A percentile compares a stretch with the other conserved stretches of the same genome.
Evolutionary conservation across 495 filamentous ascomycete species (phyloP).

Genomic region (Tuber borchii): DNA sequence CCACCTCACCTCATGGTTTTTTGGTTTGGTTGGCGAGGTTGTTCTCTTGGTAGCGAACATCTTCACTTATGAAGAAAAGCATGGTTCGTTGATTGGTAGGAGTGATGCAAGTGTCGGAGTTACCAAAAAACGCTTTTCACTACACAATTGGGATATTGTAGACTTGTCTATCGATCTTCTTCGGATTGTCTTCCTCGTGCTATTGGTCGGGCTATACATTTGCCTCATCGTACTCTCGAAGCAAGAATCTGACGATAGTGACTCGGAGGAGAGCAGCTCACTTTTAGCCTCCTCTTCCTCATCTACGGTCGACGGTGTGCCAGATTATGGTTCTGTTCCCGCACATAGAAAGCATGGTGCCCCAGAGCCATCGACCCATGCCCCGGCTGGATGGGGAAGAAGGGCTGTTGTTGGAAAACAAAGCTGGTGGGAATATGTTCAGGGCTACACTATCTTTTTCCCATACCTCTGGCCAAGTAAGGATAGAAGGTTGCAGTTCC

Average conservation of each 20-base stretch:
- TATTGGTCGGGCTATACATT: conserved; percentile 56
- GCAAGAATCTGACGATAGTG: conserved; percentile 37
- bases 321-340: conserved; percentile 30
- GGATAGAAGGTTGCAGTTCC: conserved; percentile 60
- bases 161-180: conserved; percentile 56
- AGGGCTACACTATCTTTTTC: conserved; percentile 81
- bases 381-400: conserved; percentile 56
- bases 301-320: conserved; percentile 15
- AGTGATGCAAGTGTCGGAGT: conserved; percentile 14
- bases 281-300: conserved; percentile 40
- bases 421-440: conserved; percentile 85
- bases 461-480: conserved; percentile 91
- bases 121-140: conserved; percentile 43
- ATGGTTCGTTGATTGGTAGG: conserved; percentile 39
- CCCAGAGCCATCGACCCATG: conserved; percentile 40
- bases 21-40: conserved; percentile 38
- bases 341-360: conserved; percentile 40
- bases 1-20: conserved; percentile 42
- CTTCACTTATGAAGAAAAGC: conserved; percentile 47
- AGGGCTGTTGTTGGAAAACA: conserved; percentile 60
- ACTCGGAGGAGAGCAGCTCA: conserved; percentile 53
- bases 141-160: conserved; percentile 57
- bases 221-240: conserved; percentile 47
- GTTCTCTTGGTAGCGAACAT: conserved; percentile 39
- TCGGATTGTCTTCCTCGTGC: conserved; percentile 56